Base-by-base conservation (phyloP, 2,329 filamentous ascomycete genomes). In the Beauveria australis region DNA sequence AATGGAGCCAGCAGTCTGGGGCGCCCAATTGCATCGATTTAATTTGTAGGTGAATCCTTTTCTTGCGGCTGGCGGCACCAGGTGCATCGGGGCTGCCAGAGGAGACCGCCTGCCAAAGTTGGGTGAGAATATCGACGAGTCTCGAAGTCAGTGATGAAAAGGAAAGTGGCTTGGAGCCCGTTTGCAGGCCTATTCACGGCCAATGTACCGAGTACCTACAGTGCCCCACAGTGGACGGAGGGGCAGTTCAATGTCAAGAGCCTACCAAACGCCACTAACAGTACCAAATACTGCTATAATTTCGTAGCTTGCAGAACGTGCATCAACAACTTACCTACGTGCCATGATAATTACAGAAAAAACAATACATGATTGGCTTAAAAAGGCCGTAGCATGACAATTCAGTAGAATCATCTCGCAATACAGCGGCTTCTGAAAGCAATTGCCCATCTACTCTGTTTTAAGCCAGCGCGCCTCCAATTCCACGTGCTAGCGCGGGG, bases 401-500 rank as follows among this genome's bases (percentile, higher is more conserved):
- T 37, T 37, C 33, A 37, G 33, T 37, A 37, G 5, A 37, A 14
- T 2, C 16, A 6, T 3, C 12, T 37, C 33, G 41, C 41, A 43
- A 43, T 10, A 10, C 3, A 40, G n/a, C 51, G 26, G 37, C 5
- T 37, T 41, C 4, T 30, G 4, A 18, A 12, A 14, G n/a, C 28
- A 18, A 6, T 24, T 37, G 30, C 19, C 49, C 19, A 28, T n/a
- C 48, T 51, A 19, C 26, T 12, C 8, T 12, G 19, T 6, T 49
- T 33, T 37, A 37, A 16, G 2, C 49, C 18, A 43, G 9, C 41
- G 5, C 14, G 5, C 14, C n/a, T 19, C 16, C 22, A 44, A 37
- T 12, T 53, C 40, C 57, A 60, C 49, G 49, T 53, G 59, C 43
- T 60, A 54, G 51, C 59, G 59, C 59, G 59, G 59, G 59, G 59